Conservation (phyloP, 371 early-diverging fungal genomes). For the Mucor circinelloides region DNA sequence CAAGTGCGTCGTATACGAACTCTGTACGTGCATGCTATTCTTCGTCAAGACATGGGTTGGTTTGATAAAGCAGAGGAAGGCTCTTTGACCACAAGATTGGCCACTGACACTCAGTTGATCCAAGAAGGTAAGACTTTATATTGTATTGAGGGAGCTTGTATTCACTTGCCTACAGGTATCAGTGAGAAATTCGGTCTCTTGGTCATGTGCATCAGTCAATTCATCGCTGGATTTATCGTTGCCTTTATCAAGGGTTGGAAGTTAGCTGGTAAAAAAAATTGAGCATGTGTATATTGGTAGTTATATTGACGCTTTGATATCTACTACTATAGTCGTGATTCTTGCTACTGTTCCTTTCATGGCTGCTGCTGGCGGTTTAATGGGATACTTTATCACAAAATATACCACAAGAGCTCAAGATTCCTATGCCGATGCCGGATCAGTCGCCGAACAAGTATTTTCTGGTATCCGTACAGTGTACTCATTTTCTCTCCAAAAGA, state of each 20-base stretch:
- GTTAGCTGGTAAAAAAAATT: conserved; percentile 58
- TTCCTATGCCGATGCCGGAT: conserved; percentile 50
- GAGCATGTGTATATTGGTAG: not conserved
- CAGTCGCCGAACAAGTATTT: conserved; percentile 70
- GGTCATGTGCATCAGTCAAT: conserved; percentile 70
- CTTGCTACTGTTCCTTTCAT: conserved; percentile 72
- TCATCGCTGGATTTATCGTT: conserved; percentile 85
- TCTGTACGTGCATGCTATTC: conserved; percentile 71
- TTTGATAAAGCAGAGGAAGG: conserved; percentile 80
- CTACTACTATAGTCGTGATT: conserved; percentile 55
- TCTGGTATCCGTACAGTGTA: conserved; percentile 86
- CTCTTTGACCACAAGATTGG: conserved; percentile 74
- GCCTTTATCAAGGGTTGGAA: conserved; percentile 89
- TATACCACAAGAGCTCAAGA: conserved; percentile 41
- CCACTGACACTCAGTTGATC: conserved; percentile 78
- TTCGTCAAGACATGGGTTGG: conserved; percentile 92
- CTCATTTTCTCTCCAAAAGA: conserved; percentile 79
- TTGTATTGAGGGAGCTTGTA: not conserved
- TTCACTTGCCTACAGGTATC: conserved; percentile 30
- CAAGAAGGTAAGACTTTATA: conserved; percentile 65
- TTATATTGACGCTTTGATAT: not conserved
- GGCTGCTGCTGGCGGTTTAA: conserved; percentile 51
- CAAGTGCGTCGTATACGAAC: conserved; percentile 45
- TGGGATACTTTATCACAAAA: conserved; percentile 73
- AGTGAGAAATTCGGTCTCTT: conserved; percentile 83